Percentiles rank a stretch among this genome's conserved stretches.
phyloP scores from a whole-genome alignment of 2,329 filamentous ascomycete genomes.

The Chaetomiaceae sp. region DNA sequence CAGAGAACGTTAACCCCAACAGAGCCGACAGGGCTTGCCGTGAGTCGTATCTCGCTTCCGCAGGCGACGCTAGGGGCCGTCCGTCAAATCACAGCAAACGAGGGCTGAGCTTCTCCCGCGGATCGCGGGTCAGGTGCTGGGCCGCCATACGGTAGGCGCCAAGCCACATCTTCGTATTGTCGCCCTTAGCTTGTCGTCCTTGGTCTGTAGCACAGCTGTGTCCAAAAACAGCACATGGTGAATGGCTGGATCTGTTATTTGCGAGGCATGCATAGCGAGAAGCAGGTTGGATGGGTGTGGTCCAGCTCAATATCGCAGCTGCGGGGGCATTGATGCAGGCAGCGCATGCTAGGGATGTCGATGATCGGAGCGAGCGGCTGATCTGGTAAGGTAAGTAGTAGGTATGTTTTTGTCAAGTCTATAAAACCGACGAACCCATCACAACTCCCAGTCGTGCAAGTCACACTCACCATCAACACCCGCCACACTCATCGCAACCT shows the following conservation, averaged over 20 bases:
- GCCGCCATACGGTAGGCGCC: conserved; percentile 3
- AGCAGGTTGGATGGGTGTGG: too few species aligned
- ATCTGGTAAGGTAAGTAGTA: too few species aligned
- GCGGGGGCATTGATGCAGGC: too few species aligned
- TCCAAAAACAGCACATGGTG: conserved; percentile 4
- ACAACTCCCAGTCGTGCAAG: too few species aligned
- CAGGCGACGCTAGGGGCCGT: neutral
- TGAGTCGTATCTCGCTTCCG: conserved; percentile 1
- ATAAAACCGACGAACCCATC: too few species aligned
- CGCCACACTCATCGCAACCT: neutral
- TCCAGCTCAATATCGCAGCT: neutral
- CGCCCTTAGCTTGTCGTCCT: too few species aligned
- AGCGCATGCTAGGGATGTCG: too few species aligned
- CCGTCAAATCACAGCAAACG: neutral
- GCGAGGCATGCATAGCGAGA: neutral
- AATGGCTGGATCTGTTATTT: neutral
- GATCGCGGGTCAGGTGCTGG: conserved; percentile 8
- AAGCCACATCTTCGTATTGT: conserved; percentile 10
- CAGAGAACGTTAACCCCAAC: neutral
- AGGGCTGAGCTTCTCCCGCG: neutral
- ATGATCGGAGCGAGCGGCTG: too few species aligned
- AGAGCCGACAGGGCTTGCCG: neutral
- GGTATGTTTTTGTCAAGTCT: too few species aligned
- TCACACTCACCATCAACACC: neutral
- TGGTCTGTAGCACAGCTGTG: neutral